These are phyloP conservation scores for Mycogone perniciosa DNA, from an alignment of 2,329 filamentous ascomycete species.

Conservation along the genomic window DNA sequence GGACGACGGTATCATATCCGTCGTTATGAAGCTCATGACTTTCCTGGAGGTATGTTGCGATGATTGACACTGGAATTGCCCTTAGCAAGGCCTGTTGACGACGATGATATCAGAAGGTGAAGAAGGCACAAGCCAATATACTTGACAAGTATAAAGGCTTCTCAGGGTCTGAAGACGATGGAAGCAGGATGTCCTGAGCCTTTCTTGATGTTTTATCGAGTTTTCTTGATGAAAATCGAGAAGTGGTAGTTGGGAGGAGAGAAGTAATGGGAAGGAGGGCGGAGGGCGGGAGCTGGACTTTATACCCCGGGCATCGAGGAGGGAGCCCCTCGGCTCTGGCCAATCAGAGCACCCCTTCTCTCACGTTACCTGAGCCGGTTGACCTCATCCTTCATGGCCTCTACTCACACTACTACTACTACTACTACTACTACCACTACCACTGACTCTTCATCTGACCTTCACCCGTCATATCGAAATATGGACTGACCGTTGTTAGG, in stretches of 20 bases:
- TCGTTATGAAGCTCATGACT: constrained; percentile 1
- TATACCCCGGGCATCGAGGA: neutral
- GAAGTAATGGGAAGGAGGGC: neutral
- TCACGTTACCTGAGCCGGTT: neutral
- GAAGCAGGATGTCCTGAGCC: neutral
- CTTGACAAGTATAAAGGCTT: neutral
- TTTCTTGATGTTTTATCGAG: neutral
- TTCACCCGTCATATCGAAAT: neutral
- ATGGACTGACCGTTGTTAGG: neutral
- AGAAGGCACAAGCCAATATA: neutral
- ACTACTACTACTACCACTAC: too few relatives aligned
- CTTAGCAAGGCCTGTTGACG: neutral
- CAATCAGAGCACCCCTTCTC: neutral
- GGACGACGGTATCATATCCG: constrained; percentile 4
- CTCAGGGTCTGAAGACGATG: neutral
- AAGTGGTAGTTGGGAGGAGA: neutral
- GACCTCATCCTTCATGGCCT: neutral
- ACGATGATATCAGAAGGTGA: neutral
- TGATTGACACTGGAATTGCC: neutral
- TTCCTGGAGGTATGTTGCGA: neutral
- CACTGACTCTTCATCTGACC: neutral
- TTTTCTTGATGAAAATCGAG: neutral
- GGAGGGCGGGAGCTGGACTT: neutral
- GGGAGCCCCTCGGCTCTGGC: neutral
- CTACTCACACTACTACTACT: too few relatives aligned